Conservation (phyloP, 768 basidiomycete genomes). For the Butyriboletus loyo region DNA sequence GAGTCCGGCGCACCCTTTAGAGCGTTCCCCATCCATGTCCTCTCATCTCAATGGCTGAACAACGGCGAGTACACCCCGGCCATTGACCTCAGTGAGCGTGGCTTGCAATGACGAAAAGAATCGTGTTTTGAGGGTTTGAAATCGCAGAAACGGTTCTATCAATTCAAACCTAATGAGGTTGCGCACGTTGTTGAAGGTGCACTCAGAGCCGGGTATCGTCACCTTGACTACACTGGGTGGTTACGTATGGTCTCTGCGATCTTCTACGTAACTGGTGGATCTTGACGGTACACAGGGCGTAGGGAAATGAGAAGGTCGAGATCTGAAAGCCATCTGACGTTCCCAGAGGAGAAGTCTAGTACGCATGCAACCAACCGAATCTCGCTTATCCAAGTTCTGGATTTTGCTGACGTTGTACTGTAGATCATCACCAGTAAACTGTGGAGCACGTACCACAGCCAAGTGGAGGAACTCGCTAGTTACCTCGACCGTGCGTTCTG, state of each 20-base stretch:
- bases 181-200: slow-evolving; percentile 68
- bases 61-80: slow-evolving; percentile 54
- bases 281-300: slow-evolving; percentile 40
- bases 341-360: slow-evolving; percentile 70
- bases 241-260: neutral
- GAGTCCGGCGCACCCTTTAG: slow-evolving; percentile 1
- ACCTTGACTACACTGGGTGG: slow-evolving; percentile 67
- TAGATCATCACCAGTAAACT: slow-evolving; percentile 74
- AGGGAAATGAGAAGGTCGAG: slow-evolving; percentile 81
- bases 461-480: slow-evolving; percentile 72
- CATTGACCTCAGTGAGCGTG: slow-evolving; percentile 52
- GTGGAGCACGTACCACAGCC: slow-evolving; percentile 64
- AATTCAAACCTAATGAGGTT: slow-evolving; percentile 72
- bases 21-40: slow-evolving; percentile 26
- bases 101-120: slow-evolving; percentile 18
- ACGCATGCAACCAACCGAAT: slow-evolving; percentile 37
- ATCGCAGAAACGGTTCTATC: slow-evolving; percentile 75
- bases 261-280: slow-evolving; percentile 17
- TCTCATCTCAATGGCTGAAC: slow-evolving; percentile 56
- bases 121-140: neutral
- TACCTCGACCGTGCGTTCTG: slow-evolving; percentile 72
- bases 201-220: slow-evolving; percentile 74
- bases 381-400: neutral
- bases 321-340: slow-evolving; percentile 74
- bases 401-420: neutral